A percentile compares a stretch with the other conserved stretches of the same genome.
Evolutionary conservation across 148 eudicot genomes (phyloP).

Genomic region (Spergularia marina): DNA sequence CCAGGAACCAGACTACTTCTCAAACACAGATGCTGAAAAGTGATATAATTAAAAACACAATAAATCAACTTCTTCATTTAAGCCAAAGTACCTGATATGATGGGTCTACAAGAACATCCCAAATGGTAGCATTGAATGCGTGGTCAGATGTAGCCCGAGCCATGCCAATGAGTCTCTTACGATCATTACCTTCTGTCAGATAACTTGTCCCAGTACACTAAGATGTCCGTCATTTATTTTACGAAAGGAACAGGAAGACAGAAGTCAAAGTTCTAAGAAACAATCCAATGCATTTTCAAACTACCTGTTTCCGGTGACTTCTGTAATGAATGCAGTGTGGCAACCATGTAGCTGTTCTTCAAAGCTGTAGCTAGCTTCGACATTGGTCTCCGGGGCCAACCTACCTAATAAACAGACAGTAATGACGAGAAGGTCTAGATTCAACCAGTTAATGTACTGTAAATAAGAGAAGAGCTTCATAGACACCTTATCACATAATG

Average conservation of each 20-base stretch:
- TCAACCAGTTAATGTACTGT: not conserved
- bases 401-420: constrained; percentile 53
- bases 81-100: constrained; percentile 70
- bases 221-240: constrained; percentile 51
- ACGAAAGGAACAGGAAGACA: constrained; percentile 10
- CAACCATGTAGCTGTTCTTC: constrained; percentile 95
- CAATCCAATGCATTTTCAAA: constrained; percentile 20
- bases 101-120: constrained; percentile 99
- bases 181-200: constrained; percentile 68
- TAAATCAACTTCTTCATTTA: not conserved
- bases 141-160: constrained; percentile 99
- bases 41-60: constrained; percentile 1
- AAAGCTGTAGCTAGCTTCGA: constrained; percentile 86
- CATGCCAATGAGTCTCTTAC: constrained; percentile 88
- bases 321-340: constrained; percentile 65
- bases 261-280: constrained; percentile 1
- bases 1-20: not conserved
- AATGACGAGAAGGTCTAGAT: not conserved
- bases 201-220: constrained; percentile 72
- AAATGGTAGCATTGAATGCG: constrained; percentile 95
- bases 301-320: constrained; percentile 71
- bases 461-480: not conserved
- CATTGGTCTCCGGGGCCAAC: constrained; percentile 95
- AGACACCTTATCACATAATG: constrained; percentile 84
- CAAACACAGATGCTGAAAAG: not conserved